Evolutionary conservation across 179 eudicot genomes (phyloP).

Genomic region (Silene coronaria): DNA sequence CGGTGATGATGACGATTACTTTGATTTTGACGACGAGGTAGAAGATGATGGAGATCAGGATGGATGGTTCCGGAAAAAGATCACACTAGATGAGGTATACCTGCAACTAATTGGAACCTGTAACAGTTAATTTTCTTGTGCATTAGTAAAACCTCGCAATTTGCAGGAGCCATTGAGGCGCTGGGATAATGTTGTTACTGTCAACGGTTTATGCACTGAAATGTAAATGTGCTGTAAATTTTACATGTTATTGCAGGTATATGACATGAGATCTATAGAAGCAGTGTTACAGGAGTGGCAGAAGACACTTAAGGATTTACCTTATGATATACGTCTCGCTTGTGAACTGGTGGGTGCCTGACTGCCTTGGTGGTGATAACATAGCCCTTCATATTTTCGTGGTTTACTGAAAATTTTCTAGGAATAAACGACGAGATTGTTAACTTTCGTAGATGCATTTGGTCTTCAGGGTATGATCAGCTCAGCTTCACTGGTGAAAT

Average conservation of each 20-base stretch:
- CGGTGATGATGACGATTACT: conserved; percentile 82
- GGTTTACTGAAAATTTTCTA: neutral
- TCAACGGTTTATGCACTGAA: no score
- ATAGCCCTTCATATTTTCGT: neutral
- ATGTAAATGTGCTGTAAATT: neutral
- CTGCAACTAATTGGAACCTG: neutral
- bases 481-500: conserved; percentile 76
- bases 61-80: conserved; percentile 61
- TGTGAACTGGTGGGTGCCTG: conserved; percentile 56
- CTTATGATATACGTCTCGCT: conserved; percentile 74
- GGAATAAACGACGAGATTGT: neutral
- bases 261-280: conserved; percentile 63
- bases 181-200: no score
- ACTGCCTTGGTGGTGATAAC: neutral
- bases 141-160: no score
- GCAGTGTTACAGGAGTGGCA: conserved; percentile 89
- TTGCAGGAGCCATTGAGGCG: no score
- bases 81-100: conserved; percentile 56
- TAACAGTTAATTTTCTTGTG: no score
- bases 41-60: conserved; percentile 88
- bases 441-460: conserved; percentile 8
- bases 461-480: conserved; percentile 65
- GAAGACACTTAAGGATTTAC: conserved; percentile 79
- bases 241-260: conserved; percentile 42
- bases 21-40: conserved; percentile 64